phyloP scores from a whole-genome alignment of 495 filamentous ascomycete genomes.

The Niebla homalea region DNA sequence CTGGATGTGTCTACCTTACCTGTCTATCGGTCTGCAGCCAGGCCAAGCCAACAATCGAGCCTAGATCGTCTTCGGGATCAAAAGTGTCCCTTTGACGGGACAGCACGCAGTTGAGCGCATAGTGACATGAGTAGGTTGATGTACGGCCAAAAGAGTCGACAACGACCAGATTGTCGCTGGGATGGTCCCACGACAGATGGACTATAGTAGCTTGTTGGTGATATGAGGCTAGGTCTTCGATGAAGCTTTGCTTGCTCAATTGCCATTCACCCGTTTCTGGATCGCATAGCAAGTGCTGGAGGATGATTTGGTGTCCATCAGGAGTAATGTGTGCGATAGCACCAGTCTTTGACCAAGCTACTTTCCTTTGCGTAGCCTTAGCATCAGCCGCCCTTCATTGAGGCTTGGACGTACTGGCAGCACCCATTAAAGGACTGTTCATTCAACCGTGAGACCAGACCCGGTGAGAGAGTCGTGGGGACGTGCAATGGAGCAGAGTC shows the following conservation, averaged over 20 bases:
- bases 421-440: constrained; percentile 69
- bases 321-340: constrained; percentile 70
- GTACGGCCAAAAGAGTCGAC: constrained; percentile 63
- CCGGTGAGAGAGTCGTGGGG: constrained; percentile 44
- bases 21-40: constrained; percentile 59
- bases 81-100: constrained; percentile 37
- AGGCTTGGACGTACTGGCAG: constrained; percentile 52
- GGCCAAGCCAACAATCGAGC: constrained; percentile 66
- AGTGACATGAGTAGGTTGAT: constrained; percentile 46
- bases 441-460: constrained; percentile 59
- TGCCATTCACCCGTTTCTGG: constrained; percentile 61
- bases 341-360: constrained; percentile 83
- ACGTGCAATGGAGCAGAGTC: constrained; percentile 47
- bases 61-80: constrained; percentile 56
- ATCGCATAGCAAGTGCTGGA: constrained; percentile 58
- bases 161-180: constrained; percentile 60
- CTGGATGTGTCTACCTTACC: constrained; percentile 22
- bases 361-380: constrained; percentile 39
- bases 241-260: constrained; percentile 48
- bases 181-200: constrained; percentile 71
- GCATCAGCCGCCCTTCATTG: constrained; percentile 1
- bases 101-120: constrained; percentile 53
- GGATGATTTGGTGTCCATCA: constrained; percentile 52
- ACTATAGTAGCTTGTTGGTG: constrained; percentile 44
- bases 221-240: constrained; percentile 30